Evolutionary conservation across 192 early-diverging fungal genomes (phyloP).

Genomic region (Umbelopsis ramanniana): DNA sequence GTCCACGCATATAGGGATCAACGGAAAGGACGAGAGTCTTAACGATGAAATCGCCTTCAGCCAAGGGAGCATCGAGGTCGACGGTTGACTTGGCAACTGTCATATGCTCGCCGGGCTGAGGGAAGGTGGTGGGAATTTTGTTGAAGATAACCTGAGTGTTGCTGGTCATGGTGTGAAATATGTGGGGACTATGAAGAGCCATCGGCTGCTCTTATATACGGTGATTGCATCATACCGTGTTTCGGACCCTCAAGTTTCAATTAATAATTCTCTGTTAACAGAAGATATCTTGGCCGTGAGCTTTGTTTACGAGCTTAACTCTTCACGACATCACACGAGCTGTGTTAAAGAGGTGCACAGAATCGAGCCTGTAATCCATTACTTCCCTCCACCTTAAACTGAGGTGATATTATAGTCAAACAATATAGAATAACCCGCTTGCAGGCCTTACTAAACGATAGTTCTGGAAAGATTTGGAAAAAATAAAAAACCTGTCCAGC

Average conservation of each 20-base stretch:
- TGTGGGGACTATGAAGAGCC: background rate
- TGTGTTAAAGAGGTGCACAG: too few relatives aligned
- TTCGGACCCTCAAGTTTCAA: background rate
- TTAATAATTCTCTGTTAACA: background rate
- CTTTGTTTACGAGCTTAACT: too few relatives aligned
- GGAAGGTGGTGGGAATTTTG: slow-evolving; percentile 40
- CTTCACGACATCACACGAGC: too few relatives aligned
- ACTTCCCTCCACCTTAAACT: too few relatives aligned
- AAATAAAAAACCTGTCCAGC: too few relatives aligned
- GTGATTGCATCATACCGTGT: background rate
- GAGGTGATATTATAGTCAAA: too few relatives aligned
- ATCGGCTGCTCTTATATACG: background rate
- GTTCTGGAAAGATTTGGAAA: too few relatives aligned
- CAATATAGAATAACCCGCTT: too few relatives aligned
- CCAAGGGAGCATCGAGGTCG: slow-evolving; percentile 49
- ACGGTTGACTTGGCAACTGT: slow-evolving; percentile 46
- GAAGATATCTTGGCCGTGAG: too few relatives aligned
- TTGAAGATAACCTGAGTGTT: slow-evolving; percentile 48
- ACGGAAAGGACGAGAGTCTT: slow-evolving; percentile 71
- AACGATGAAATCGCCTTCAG: slow-evolving; percentile 54
- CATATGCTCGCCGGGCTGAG: slow-evolving; percentile 51
- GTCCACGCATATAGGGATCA: slow-evolving; percentile 77
- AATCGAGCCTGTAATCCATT: too few relatives aligned
- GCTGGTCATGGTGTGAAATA: slow-evolving; percentile 37
- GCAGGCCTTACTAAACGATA: too few relatives aligned